Evolutionary conservation across 495 filamentous ascomycete species (phyloP), one percentile per base, ranked within the genome.

Genomic region (Podospora pseudoanserina): DNA sequence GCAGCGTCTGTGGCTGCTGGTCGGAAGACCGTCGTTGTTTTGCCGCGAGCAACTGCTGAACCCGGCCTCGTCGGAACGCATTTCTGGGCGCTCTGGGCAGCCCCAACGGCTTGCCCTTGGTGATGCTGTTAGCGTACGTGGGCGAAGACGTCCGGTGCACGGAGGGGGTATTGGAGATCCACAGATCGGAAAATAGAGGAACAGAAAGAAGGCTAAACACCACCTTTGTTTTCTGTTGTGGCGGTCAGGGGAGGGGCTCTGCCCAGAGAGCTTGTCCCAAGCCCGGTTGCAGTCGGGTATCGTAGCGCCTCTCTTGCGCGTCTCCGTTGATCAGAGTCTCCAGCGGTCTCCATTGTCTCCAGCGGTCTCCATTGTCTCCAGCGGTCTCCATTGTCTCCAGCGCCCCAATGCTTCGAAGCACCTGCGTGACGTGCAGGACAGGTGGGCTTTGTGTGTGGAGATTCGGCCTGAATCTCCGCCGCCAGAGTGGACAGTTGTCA

Each of bases 161-260:
- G 32, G 61, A 39, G 32, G 32, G 9, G 23, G 19, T 23, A 32
- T 20, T 19, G 28, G 34, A 64, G 64, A 63, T 64, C 70, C 70
- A 71, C 69, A 63, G 65, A 66, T 72, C 70, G 70, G 70, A 66
- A 72, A 65, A 60, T 63, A 68, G 60, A 67, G 70, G 67, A 72
- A 58, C 59, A 60, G 13, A 32, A 67, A 16, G 28, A 54, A 54
- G 44, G 32, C 49, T 65, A 65, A 61, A 34, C 28, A 64, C 55
- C 19, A 49, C 20, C 34, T 49, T n/a, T 34, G 34, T 18, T 32
- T 32, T 30, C n/a, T 62, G 64, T 62, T 53, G 58, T 65, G 58
- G 68, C 65, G 70, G 70, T 63, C 67, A 67, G 28, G 64, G 44
- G 44, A 19, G 60, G 23, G 19, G 2, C 2, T 62, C 54, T 53